Base-by-base conservation (phyloP, 2,329 filamentous ascomycete genomes). In the Lasiodiplodia theobromae region DNA sequence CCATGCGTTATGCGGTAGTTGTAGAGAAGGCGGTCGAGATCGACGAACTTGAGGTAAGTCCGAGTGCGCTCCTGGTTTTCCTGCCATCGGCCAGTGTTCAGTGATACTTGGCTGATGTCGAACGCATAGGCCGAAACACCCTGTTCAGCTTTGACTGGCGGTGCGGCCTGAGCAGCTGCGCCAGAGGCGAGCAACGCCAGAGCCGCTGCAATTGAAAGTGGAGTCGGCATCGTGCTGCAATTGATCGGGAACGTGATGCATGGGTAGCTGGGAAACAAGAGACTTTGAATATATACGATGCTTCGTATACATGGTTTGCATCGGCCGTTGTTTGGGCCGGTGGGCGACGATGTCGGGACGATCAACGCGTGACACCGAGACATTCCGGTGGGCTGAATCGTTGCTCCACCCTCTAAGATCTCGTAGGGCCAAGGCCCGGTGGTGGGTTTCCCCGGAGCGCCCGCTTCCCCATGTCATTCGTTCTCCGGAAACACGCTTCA, bases 61-160 rank as follows among this genome's bases (percentile, higher is more conserved):
- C 85, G 71, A 0, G 84, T 85, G 14, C 84, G 81, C 37, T 82
- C 78, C 71, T 86, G 81, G 71, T 86, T 84, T 56, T 82, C 80
- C 47, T 77, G 71, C 71, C 77, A 83, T 18, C 83, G 79, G 47
- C 80, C 79, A 44, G 74, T 74, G 44, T 74, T 80, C 10, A 83
- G 75, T 10, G 78, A 74, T 40, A 82, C 75, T 68, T 82, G 77
- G 71, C 77, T 78, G 71, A 83, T 72, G 69, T 82, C 78, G 71
- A 84, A 82, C 4, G 76, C 71, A 68, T 77, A 77, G 6, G 80
- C 77, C 4, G 74, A 73, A 11, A 79, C 76, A 8, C 80, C 79
- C 4, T 69, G 74, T 54, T 81, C 77, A 6, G 8, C 40, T 25
- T 68, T 70, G 25, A 66, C 72, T 2, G 76, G 75, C 2, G 74